Evolutionary conservation across 148 eudicot genomes (phyloP), one percentile per base, ranked within the genome.

Genomic region (Cornus kousa): DNA sequence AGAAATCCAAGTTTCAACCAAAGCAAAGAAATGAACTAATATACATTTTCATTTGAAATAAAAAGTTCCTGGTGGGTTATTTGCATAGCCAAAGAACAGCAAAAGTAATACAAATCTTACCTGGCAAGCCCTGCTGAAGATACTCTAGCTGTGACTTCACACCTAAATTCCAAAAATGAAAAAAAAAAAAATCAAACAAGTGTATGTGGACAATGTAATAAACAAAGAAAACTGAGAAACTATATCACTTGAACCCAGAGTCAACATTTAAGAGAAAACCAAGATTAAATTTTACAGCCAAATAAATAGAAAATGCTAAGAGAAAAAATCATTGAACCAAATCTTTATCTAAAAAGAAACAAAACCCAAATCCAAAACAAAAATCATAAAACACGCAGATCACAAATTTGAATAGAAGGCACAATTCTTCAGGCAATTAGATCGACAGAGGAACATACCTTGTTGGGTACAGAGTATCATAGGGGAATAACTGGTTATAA

Each of bases 401-500:
- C 79, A 74, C 59, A 43, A 59, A 57, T 74, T 65, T 66, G 76
- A 71, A 80, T 4, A 82, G 59, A 75, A 68, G 74, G n/a, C 76
- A 84, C 46, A 62, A 66, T 10, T 31, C 20, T 39, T 72, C 7
- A 43, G 22, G 71, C 83, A 72, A 43, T 6, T 43, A 82, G 76
- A 73, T 74, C 77, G 74, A 80, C 28, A 43, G 24, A 55, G 37
- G 67, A 31, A 14, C 5, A 74, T 53, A 93, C 97, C 99, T 88
- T 93, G 99, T 80, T 95, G 99, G 57, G 99, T 96, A 80, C 99
- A 96, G 22, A 96, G 87, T 71, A 96, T 90, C 53, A 88, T 85
- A 0, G 99, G 99, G 20, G 95, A 90, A 80, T 93, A 93, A 80
- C 98, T 96, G n/a, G 99, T 93, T 28, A 93, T 85, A 57, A 96